Evolutionary conservation across 2,329 filamentous ascomycete genomes (phyloP), one percentile per base, ranked within the genome.

Genomic region (Phoma sp.): DNA sequence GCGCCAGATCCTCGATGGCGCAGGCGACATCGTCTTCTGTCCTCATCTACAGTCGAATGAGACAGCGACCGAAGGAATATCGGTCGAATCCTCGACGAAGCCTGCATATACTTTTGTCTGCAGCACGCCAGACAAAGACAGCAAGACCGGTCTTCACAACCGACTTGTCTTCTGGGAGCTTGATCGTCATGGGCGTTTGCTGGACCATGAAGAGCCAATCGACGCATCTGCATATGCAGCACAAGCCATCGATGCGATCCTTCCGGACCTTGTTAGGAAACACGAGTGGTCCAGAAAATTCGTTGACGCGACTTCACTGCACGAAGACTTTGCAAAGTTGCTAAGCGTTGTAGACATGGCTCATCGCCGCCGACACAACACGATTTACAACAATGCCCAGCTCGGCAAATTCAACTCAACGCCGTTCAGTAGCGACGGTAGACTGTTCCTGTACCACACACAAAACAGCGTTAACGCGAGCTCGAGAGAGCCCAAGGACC

Each of bases 261-360:
- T 62, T 0, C 53, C 67, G 2, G 62, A 67, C 12, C 65, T 73
- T n/a, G 27, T 48, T 24, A 46, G 46, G 6, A 57, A 58, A 9
- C 66, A 72, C 40, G 71, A 68, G 47, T 73, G 68, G 69, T 62
- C 65, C 1, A 55, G 33, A 32, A 57, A 64, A 0, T 72, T 72
- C 32, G 60, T 71, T 17, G 31, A 52, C 21, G 36, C 43, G 4
- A 68, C 68, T 15, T 53, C 37, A 4, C 52, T 73, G 1, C 61
- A 67, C 21, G 31, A 54, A n/a, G 59, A 67, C 2, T 63, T 74
- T 17, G 43, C 57, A 12, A 52, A 49, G 15, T 62, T 64, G 1
- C 47, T 74, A 22, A 43, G 45, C 17, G 38, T 54, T 17, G 60
- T 56, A 2, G 65, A 63, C 9, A 58, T 55, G n/a, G 57, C 62